Conservation (phyloP, 768 basidiomycete species). For the Pleurotus ostreatus region DNA sequence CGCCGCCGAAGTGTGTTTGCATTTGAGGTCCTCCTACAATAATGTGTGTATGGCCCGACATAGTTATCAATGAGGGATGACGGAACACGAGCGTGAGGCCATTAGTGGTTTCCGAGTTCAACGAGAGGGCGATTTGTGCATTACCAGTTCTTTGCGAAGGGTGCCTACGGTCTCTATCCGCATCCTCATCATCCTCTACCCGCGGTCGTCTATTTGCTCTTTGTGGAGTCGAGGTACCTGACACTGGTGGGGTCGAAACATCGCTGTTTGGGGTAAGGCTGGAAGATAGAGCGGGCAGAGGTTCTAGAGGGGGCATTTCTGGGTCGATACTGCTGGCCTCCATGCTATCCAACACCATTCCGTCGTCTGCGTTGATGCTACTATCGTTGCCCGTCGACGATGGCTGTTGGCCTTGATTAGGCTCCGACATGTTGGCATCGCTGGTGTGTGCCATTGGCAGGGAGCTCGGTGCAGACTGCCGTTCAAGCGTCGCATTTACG, state of each 20-base stretch:
- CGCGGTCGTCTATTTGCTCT: constrained; percentile 3
- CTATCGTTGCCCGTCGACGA: background rate
- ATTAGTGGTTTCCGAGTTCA: background rate
- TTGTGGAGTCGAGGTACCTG: constrained; percentile 1
- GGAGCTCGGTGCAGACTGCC: too few relatives aligned
- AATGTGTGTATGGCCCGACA: background rate
- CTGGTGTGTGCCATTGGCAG: background rate
- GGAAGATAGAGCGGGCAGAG: background rate
- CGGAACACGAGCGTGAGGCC: constrained; percentile 1
- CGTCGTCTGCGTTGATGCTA: background rate
- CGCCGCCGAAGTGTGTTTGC: background rate
- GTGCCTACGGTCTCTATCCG: constrained; percentile 4
- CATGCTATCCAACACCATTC: background rate
- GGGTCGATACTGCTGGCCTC: background rate
- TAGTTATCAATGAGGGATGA: background rate
- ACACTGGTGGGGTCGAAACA: background rate
- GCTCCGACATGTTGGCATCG: background rate
- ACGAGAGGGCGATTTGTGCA: background rate
- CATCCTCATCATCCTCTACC: constrained; percentile 7
- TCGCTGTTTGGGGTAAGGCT: background rate
- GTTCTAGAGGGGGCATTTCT: constrained; percentile 1
- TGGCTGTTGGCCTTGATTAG: background rate
- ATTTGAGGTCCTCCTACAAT: too few relatives aligned
- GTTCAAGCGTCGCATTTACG: background rate
- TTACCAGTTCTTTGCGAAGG: constrained; percentile 6